Conservation (phyloP, 2,329 filamentous ascomycete genomes). For the Coleophoma crateriformis region DNA sequence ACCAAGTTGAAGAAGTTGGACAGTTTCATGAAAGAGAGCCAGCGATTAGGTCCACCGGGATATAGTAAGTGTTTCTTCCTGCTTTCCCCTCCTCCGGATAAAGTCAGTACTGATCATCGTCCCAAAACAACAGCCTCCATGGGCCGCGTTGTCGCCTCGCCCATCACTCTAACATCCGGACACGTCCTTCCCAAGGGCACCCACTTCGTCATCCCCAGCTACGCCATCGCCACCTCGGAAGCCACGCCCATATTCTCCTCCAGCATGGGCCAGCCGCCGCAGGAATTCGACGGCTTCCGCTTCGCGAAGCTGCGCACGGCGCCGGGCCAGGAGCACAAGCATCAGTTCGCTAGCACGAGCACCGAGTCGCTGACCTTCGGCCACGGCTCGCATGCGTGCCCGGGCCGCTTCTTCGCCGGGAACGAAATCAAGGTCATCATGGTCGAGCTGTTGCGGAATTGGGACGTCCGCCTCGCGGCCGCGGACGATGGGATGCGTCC, state of each 20-base stretch:
- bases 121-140: constrained; percentile 10
- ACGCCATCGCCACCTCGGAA: constrained; percentile 8
- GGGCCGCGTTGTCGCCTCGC: constrained; percentile 11
- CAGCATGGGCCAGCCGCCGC: background rate
- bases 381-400: constrained; percentile 36
- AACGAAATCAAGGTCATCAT: constrained; percentile 31
- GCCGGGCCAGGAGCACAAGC: constrained; percentile 19
- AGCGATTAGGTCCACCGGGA: constrained; percentile 28
- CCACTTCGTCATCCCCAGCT: constrained; percentile 23
- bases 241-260: background rate
- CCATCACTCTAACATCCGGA: constrained; percentile 28
- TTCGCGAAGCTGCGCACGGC: constrained; percentile 15
- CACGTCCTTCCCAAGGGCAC: constrained; percentile 26
- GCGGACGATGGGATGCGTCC: constrained; percentile 25
- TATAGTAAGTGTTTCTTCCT: constrained; percentile 17
- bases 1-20: constrained; percentile 7
- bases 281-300: constrained; percentile 18
- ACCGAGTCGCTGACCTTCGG: constrained; percentile 31
- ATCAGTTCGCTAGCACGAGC: constrained; percentile 30
- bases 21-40: constrained; percentile 31
- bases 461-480: constrained; percentile 48
- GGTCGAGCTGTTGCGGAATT: constrained; percentile 22
- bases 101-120: background rate
- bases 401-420: constrained; percentile 34
- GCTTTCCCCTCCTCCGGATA: background rate